Percentiles rank a stretch among this genome's conserved stretches.
Evolutionary conservation across 2,329 filamentous ascomycete genomes (phyloP).

Genomic region (Colletotrichum brevisporum): DNA sequence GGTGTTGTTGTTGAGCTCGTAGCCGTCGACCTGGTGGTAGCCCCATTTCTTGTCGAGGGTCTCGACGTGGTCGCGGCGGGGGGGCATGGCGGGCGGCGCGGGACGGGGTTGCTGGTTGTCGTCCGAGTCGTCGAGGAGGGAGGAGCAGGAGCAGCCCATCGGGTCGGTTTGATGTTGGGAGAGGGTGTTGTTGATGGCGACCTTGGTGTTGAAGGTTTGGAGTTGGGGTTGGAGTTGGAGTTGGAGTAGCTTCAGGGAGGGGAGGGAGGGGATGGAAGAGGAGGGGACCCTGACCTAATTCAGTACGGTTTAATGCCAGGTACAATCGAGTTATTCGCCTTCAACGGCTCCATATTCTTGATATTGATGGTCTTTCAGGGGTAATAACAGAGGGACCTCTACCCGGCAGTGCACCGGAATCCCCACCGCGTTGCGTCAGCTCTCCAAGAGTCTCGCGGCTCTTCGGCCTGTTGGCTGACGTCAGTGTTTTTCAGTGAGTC

Average conservation of each 20-base stretch:
- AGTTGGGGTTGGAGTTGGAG: not conserved
- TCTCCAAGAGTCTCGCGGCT: not conserved
- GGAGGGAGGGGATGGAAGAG: not conserved
- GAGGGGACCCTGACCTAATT: not conserved
- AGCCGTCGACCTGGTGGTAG: conserved; percentile 49
- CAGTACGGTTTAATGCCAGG: no score
- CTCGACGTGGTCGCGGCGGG: conserved; percentile 30
- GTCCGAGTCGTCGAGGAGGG: conserved; percentile 18
- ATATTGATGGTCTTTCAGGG: no score
- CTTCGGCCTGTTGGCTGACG: conserved; percentile 19
- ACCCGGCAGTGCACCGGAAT: not conserved
- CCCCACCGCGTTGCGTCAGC: conserved; percentile 14
- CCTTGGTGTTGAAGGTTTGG: not conserved
- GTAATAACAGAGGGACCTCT: not conserved
- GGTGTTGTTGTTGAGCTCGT: conserved; percentile 58
- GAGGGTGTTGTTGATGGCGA: not conserved
- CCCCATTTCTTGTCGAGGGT: conserved; percentile 48
- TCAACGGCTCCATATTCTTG: no score
- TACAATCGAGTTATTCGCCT: no score
- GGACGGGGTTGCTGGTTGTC: conserved; percentile 17
- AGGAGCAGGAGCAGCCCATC: conserved; percentile 26
- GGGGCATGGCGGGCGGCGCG: conserved; percentile 42
- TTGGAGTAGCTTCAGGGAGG: not conserved
- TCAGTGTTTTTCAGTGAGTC: not conserved
- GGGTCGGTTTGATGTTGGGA: not conserved